A percentile compares a stretch with the other conserved stretches of the same genome.
Evolutionary conservation across 164 flowering plant genomes (phyloP).

Genomic region (Warburgia ugandensis): DNA sequence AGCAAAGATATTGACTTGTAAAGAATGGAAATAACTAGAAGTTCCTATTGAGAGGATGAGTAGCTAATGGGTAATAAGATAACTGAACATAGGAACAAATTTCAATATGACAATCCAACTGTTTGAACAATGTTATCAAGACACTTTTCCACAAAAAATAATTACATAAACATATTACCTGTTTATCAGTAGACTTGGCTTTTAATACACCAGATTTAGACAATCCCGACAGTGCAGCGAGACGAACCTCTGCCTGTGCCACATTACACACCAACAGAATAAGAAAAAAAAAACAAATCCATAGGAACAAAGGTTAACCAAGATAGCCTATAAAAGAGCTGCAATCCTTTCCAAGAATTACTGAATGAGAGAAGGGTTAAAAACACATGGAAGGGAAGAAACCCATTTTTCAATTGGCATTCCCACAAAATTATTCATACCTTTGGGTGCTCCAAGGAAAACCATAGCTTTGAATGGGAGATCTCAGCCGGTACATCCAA

Average conservation of each 20-base stretch:
- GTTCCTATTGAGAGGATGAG: too few relatives aligned
- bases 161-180: conserved; percentile 26
- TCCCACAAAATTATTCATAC: conserved; percentile 31
- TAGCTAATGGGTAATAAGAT: too few relatives aligned
- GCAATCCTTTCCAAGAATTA: conserved; percentile 1
- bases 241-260: conserved; percentile 69
- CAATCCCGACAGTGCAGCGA: conserved; percentile 43
- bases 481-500: conserved; percentile 25
- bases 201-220: conserved; percentile 34
- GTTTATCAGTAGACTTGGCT: conserved; percentile 26
- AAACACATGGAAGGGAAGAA: not conserved
- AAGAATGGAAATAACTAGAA: too few relatives aligned
- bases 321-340: too few relatives aligned
- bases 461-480: conserved; percentile 66
- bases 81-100: too few relatives aligned
- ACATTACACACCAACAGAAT: conserved; percentile 1
- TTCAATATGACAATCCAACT: too few relatives aligned
- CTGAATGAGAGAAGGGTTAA: not conserved
- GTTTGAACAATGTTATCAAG: too few relatives aligned
- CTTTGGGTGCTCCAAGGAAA: conserved; percentile 83
- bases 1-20: too few relatives aligned
- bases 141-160: too few relatives aligned
- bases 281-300: not conserved
- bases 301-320: too few relatives aligned
- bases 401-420: too few relatives aligned